Percentiles rank a stretch among this genome's conserved stretches.
Conservation (phyloP, 441 rosid genomes). For the Gossypium laxum region DNA sequence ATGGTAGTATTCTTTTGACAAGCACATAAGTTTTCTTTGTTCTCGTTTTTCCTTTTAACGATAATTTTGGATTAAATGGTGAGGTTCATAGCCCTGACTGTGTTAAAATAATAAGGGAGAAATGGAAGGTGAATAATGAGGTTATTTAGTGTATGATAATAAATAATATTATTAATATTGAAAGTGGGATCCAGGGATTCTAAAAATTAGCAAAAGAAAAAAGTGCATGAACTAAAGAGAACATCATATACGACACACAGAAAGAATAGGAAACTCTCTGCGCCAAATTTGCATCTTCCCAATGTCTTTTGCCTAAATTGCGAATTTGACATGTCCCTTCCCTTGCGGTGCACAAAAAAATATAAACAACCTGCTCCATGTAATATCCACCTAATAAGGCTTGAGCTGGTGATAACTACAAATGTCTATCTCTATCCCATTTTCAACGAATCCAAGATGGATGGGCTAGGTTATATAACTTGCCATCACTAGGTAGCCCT, state of each 20-base stretch:
- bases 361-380: not conserved
- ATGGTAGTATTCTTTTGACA: not conserved
- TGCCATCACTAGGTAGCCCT: not conserved
- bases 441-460: not conserved
- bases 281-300: slow-evolving; percentile 18
- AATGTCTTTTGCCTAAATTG: slow-evolving; percentile 7
- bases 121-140: not conserved
- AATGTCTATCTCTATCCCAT: not conserved
- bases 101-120: too few species aligned
- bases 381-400: not conserved
- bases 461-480: not conserved
- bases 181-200: slow-evolving; percentile 24
- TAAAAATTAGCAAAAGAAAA: slow-evolving; percentile 16
- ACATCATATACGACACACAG: slow-evolving; percentile 24
- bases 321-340: not conserved
- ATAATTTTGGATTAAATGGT: not conserved
- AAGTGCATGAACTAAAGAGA: slow-evolving; percentile 25
- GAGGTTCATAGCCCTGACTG: too few species aligned
- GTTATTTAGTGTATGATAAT: not conserved
- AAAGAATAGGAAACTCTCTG: slow-evolving; percentile 13
- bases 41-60: not conserved
- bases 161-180: not conserved
- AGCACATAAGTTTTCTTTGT: not conserved
- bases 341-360: not conserved
- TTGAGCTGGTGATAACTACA: not conserved